Conservation (phyloP, 2,329 filamentous ascomycete genomes). For the Teratosphaeria gauchensis region DNA sequence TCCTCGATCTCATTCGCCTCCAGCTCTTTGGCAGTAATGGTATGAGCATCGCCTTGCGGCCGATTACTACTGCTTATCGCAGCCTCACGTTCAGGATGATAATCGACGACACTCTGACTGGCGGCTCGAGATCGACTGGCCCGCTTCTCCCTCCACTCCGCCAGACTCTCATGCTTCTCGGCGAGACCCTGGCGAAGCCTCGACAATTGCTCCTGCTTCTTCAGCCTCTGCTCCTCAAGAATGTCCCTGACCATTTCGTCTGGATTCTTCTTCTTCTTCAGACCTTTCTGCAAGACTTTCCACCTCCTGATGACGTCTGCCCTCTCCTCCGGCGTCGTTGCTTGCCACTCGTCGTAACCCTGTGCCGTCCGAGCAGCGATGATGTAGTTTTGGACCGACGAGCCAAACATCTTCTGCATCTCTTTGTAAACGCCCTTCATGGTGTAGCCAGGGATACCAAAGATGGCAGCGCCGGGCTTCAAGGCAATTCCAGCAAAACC, state of each 20-base stretch:
- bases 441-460: slow-evolving; percentile 54
- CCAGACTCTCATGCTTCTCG: neutral
- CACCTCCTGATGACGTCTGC: slow-evolving; percentile 56
- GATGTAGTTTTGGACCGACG: slow-evolving; percentile 68
- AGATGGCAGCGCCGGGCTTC: slow-evolving; percentile 61
- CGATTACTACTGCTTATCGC: neutral
- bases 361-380: slow-evolving; percentile 66
- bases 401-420: slow-evolving; percentile 57
- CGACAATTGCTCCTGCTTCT: slow-evolving; percentile 15
- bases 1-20: slow-evolving; percentile 49
- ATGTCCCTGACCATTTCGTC: slow-evolving; percentile 44
- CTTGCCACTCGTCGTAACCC: slow-evolving; percentile 56
- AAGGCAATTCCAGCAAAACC: slow-evolving; percentile 65
- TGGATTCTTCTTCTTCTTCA: slow-evolving; percentile 48
- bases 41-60: slow-evolving; percentile 1
- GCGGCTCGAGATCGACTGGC: slow-evolving; percentile 1
- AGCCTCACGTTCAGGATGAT: neutral
- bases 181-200: slow-evolving; percentile 5
- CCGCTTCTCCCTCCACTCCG: neutral
- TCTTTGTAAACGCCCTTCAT: slow-evolving; percentile 71
- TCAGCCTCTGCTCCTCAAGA: slow-evolving; percentile 27
- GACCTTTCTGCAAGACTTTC: slow-evolving; percentile 50
- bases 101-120: neutral
- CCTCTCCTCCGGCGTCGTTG: slow-evolving; percentile 48
- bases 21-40: slow-evolving; percentile 4